Conservation (phyloP, 2,329 filamentous ascomycete genomes). For the Epichloe bromicola region DNA sequence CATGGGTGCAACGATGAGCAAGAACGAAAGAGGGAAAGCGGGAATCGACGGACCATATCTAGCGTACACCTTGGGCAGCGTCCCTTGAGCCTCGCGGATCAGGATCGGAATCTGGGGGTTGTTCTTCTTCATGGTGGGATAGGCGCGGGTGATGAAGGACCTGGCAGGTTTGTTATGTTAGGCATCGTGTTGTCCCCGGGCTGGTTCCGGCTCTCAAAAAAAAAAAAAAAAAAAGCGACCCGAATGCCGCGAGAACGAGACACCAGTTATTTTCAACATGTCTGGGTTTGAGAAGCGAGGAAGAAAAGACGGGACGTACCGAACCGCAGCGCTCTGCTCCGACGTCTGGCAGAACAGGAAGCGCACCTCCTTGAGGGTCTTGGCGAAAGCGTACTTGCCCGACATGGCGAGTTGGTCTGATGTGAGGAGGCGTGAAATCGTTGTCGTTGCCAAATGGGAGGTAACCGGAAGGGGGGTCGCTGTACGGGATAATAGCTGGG, state of each 20-base stretch:
- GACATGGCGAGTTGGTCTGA: conserved; percentile 54
- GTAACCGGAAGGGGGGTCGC: no score
- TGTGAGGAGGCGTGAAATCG: not conserved
- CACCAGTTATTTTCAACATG: not conserved
- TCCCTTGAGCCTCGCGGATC: conserved; percentile 80
- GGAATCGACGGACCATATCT: conserved; percentile 58
- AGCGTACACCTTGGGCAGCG: conserved; percentile 75
- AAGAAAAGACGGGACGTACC: conserved; percentile 42
- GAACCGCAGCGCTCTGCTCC: conserved; percentile 75
- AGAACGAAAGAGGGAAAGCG: not conserved
- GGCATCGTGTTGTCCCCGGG: not conserved
- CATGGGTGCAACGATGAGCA: not conserved
- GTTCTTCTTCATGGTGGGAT: conserved; percentile 98
- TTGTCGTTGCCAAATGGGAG: conserved; percentile 1
- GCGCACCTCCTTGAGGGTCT: conserved; percentile 83
- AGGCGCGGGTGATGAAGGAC: conserved; percentile 78
- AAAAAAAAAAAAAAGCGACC: no score
- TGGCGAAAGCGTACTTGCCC: conserved; percentile 81
- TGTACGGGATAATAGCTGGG: no score
- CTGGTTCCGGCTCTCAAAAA: no score
- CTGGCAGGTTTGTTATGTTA: conserved; percentile 30
- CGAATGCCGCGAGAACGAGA: no score
- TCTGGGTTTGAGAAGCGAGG: no score
- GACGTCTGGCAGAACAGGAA: conserved; percentile 96
- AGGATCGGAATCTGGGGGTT: conserved; percentile 91